Conservation (phyloP, 306 rosid species). For the Clitoria ternatea region DNA sequence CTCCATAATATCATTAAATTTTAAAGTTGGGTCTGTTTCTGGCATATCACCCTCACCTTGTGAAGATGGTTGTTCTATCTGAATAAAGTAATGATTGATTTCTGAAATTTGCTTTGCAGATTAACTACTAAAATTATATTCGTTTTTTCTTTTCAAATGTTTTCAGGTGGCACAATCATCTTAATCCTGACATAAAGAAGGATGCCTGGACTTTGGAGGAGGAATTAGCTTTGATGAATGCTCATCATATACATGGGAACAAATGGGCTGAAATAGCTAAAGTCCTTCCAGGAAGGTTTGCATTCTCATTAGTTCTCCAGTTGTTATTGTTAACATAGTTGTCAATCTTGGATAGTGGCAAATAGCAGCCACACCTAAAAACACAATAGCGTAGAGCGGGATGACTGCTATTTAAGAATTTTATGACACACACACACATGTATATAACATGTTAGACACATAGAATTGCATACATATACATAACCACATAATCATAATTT, state of each 20-base stretch:
- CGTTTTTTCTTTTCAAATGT: constrained; percentile 18
- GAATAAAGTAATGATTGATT: not conserved
- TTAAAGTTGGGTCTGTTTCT: not conserved
- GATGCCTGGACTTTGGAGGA: constrained; percentile 94
- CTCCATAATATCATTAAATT: not conserved
- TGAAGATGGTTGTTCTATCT: constrained; percentile 1
- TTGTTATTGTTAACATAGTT: not conserved
- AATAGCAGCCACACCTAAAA: no score
- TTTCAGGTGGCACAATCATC: constrained; percentile 98
- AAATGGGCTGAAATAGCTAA: constrained; percentile 99
- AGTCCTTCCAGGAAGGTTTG: constrained; percentile 90
- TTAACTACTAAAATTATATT: not conserved
- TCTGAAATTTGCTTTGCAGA: constrained; percentile 11
- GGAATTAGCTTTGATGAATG: constrained; percentile 84
- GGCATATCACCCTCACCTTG: not conserved
- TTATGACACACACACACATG: no score
- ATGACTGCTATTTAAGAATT: no score
- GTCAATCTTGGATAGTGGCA: no score
- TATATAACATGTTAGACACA: no score
- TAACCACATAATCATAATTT: no score
- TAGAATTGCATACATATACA: no score
- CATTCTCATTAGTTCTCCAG: constrained; percentile 21
- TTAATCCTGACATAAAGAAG: constrained; percentile 90
- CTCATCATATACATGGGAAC: constrained; percentile 81
- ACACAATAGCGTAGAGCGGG: no score